These are phyloP conservation scores for Acorus gramineus DNA, from an alignment of 106 monocot genomes.

Conservation along the genomic window DNA sequence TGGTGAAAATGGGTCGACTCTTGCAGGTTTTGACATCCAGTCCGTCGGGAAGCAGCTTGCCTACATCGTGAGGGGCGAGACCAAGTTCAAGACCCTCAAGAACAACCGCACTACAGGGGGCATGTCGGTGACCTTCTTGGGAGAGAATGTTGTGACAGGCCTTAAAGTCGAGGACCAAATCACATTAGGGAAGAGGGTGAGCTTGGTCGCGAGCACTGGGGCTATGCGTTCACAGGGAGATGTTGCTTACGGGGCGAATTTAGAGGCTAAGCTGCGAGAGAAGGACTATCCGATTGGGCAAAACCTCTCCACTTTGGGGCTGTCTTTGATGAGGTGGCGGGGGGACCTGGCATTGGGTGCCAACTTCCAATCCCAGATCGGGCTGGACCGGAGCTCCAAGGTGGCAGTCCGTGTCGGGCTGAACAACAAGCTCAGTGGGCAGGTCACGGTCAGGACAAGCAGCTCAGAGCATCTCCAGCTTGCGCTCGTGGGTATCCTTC, in stretches of 20 bases:
- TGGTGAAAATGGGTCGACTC: constrained; percentile 66
- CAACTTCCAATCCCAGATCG: constrained; percentile 80
- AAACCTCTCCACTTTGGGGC: constrained; percentile 53
- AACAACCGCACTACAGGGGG: constrained; percentile 82
- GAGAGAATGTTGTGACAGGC: constrained; percentile 75
- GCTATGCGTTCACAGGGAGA: constrained; percentile 74
- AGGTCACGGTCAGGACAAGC: constrained; percentile 67
- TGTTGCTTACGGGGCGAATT: constrained; percentile 76
- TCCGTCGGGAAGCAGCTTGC: constrained; percentile 71
- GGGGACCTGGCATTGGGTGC: constrained; percentile 83
- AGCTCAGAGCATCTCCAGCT: constrained; percentile 67
- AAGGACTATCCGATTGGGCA: constrained; percentile 80
- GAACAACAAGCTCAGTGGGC: constrained; percentile 83
- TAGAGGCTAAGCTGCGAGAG: constrained; percentile 73
- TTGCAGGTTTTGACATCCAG: constrained; percentile 87
- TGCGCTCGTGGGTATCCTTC: constrained; percentile 56
- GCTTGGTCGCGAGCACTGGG: constrained; percentile 61
- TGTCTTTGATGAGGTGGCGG: constrained; percentile 90
- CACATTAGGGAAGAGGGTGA: constrained; percentile 56
- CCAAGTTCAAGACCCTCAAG: constrained; percentile 77
- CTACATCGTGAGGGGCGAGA: constrained; percentile 67
- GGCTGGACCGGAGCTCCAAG: constrained; percentile 58
- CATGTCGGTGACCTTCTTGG: constrained; percentile 72
- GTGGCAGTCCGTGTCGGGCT: constrained; percentile 64
- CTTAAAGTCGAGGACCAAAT: constrained; percentile 79